Base-by-base conservation (phyloP, 148 eudicot genomes). In the Bassia scoparia region DNA sequence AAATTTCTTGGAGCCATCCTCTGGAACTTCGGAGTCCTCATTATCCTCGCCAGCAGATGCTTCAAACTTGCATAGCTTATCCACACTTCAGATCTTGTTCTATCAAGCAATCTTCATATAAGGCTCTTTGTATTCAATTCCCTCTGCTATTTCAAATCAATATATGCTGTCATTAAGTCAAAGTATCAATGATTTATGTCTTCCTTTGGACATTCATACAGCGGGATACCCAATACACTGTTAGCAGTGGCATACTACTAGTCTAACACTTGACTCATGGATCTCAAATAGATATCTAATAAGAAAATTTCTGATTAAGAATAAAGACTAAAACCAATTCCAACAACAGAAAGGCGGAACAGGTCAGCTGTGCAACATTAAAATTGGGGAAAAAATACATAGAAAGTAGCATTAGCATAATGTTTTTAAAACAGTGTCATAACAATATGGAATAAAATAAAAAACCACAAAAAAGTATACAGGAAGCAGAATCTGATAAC, bases 71-170 rank as follows among this genome's bases (percentile, higher is more conserved):
- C 98, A 80, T 78, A 93, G 74, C 98, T 94, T 23, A 91, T 88
- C 98, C 98, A 91, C 31, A 94, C 83, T 94, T 94, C 75, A 94
- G 72, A 77, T 94, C 70, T 94, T 91, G 98, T 94, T 34, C 97
- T 87, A 70, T 94, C 88, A 46, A 94, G 82, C 68, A 94, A 93
- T 74, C 98, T 91, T 91, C 96, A 84, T 94, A 94, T 43, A 94
- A 86, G 31, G 84, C 90, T 77, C 97, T 88, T 6, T 89, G 83
- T 89, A 86, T 69, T 91, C 93, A 78, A 78, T 88, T 59, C 76
- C 74, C 74, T 89, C 93, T 54, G 86, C 84, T 65, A 94, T 88
- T 81, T 94, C 98, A 77, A 94, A 79, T 94, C 98, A 53, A 91
- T 89, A 70, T 94, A 91, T 58, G 93, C 96, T 94, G 87, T 81